Conservation (phyloP, 257 asterid genomes). For the Salvia rosmarinus region DNA sequence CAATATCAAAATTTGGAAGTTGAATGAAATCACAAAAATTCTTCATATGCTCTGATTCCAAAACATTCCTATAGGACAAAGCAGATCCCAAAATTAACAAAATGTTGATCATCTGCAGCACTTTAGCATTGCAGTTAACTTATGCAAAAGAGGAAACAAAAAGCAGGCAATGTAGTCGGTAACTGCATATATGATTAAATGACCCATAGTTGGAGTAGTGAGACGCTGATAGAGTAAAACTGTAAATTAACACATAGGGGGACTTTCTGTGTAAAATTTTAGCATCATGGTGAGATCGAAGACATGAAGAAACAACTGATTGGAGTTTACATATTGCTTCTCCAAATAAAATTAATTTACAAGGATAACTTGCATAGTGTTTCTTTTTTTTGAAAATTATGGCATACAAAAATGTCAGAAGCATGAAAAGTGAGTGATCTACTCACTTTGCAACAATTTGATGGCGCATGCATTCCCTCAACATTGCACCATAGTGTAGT, state of each 20-base stretch:
- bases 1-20: slow-evolving; percentile 66
- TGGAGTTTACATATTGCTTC: background rate
- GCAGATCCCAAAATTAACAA: slow-evolving; percentile 25
- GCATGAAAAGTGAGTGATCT: slow-evolving; percentile 3
- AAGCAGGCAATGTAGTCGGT: background rate
- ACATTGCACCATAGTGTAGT: slow-evolving; percentile 94
- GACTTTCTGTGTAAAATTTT: background rate
- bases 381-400: background rate
- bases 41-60: slow-evolving; percentile 80
- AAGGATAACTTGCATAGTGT: background rate
- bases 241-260: background rate
- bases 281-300: background rate
- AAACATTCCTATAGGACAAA: slow-evolving; percentile 52
- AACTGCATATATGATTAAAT: background rate
- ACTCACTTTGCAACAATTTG: slow-evolving; percentile 93
- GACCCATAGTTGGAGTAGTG: background rate
- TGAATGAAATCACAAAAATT: slow-evolving; percentile 66
- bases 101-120: slow-evolving; percentile 12
- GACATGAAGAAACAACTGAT: slow-evolving; percentile 13
- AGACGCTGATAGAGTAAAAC: background rate
- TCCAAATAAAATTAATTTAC: background rate
- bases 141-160: too few species aligned
- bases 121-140: slow-evolving; percentile 23
- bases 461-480: slow-evolving; percentile 98
- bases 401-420: slow-evolving; percentile 3